A percentile compares a stretch with the other conserved stretches of the same genome.
Conservation (phyloP, 257 asterid species). For the Penstemon davidsonii region DNA sequence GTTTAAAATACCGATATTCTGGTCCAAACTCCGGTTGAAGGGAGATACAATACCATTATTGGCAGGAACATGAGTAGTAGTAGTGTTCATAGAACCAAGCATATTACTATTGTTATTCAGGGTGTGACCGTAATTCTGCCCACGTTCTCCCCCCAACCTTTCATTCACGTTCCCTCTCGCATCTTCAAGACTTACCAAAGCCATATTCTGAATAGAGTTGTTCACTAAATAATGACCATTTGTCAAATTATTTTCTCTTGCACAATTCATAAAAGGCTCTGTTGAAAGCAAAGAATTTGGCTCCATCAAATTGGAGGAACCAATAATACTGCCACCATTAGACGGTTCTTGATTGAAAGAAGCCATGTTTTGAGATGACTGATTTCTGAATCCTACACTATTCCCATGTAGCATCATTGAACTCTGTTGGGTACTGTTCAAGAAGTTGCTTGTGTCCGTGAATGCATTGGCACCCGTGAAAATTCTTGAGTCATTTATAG, state of each 20-base stretch:
- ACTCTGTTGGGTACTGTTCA: constrained; percentile 33
- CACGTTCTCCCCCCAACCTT: constrained; percentile 38
- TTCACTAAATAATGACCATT: constrained; percentile 40
- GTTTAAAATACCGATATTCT: constrained; percentile 33
- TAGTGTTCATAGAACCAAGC: constrained; percentile 39
- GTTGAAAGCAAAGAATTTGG: constrained; percentile 42
- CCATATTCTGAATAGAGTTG: constrained; percentile 40
- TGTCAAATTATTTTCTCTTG: constrained; percentile 42
- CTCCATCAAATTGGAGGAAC: constrained; percentile 52
- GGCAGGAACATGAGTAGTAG: constrained; percentile 29
- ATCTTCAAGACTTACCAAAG: constrained; percentile 21
- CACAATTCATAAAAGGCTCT: constrained; percentile 41
- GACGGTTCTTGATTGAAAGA: constrained; percentile 52
- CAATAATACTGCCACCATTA: constrained; percentile 31
- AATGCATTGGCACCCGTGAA: too few species aligned
- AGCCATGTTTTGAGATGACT: constrained; percentile 40
- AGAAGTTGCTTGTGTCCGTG: constrained; percentile 27
- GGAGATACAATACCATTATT: constrained; percentile 33
- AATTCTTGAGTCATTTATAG: too few species aligned
- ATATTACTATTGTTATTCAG: constrained; percentile 25
- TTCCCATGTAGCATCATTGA: constrained; percentile 43
- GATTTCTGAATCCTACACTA: constrained; percentile 47
- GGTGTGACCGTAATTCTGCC: constrained; percentile 41
- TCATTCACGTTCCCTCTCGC: constrained; percentile 7
- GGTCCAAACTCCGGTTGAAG: constrained; percentile 41